Conservation (phyloP, 768 basidiomycete species). For the Megacollybia marginata region DNA sequence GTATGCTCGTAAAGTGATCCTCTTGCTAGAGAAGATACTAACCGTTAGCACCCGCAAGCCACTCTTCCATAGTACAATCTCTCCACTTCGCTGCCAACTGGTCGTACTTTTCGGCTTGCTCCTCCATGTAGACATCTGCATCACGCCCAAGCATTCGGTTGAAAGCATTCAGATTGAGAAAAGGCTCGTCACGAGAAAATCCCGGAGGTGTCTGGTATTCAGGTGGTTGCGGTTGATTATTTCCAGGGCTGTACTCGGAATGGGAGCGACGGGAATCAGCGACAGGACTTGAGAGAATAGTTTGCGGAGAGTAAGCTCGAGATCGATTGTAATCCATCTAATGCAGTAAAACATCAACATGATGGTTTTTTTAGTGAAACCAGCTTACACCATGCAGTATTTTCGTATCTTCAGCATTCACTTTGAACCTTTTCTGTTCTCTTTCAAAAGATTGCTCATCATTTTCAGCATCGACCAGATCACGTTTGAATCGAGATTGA, state of each 20-base stretch:
- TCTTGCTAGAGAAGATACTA: neutral
- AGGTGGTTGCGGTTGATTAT: neutral
- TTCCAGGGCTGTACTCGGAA: neutral
- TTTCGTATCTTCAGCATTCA: neutral
- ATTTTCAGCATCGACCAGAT: neutral
- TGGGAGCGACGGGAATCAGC: neutral
- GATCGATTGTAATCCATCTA: neutral
- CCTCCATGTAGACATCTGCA: constrained; percentile 32
- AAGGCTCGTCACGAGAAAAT: no score
- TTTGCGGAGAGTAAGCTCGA: neutral
- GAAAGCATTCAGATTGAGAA: neutral
- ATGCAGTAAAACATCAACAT: neutral
- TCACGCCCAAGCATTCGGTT: constrained; percentile 31
- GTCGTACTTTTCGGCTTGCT: constrained; percentile 37
- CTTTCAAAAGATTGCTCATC: neutral
- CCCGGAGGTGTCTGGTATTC: neutral
- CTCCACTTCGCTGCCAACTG: constrained; percentile 38
- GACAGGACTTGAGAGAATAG: neutral
- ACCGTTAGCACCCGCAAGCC: constrained; percentile 51
- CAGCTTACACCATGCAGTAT: neutral
- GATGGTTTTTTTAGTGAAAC: neutral
- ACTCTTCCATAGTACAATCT: constrained; percentile 42
- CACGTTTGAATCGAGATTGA: neutral
- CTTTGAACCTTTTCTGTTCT: neutral
- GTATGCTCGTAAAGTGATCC: no score